Percentiles rank a stretch among this genome's conserved stretches.
Evolutionary conservation across 2,329 filamentous ascomycete genomes (phyloP).

Genomic region (Drechslerella stenobrocha): DNA sequence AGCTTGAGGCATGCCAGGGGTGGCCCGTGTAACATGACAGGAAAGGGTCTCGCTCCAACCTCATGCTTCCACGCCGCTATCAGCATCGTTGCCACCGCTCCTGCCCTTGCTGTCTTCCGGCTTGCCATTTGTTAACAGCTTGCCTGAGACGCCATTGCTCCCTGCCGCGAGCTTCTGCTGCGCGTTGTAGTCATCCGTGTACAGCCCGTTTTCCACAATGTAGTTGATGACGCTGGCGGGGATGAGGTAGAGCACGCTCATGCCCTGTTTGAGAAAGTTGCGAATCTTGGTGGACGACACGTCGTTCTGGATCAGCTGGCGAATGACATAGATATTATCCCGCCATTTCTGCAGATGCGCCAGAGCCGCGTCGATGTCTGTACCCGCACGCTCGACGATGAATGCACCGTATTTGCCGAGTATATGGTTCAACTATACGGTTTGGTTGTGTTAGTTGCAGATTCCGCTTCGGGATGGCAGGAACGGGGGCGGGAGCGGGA

Average conservation of each 20-base stretch:
- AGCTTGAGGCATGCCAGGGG: too few relatives aligned
- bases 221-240: conserved; percentile 75
- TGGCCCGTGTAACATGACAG: too few relatives aligned
- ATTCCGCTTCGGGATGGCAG: not conserved
- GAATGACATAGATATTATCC: conserved; percentile 78
- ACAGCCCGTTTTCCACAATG: conserved; percentile 69
- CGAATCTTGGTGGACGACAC: conserved; percentile 82
- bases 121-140: not conserved
- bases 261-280: conserved; percentile 74
- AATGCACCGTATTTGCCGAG: conserved; percentile 80
- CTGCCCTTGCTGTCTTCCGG: too few relatives aligned
- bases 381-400: conserved; percentile 83
- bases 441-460: not conserved
- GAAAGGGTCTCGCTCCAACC: not conserved
- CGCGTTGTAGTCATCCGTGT: conserved; percentile 62
- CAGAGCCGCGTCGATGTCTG: conserved; percentile 83
- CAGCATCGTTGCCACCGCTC: conserved; percentile 14
- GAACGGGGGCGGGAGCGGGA: not conserved
- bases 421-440: conserved; percentile 68
- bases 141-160: conserved; percentile 55
- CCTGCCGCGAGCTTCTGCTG: conserved; percentile 58
- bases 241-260: conserved; percentile 78
- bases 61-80: conserved; percentile 43
- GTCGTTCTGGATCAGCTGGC: conserved; percentile 83
- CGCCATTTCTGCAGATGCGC: conserved; percentile 79